Evolutionary conservation across 2,329 filamentous ascomycete species (phyloP).

Genomic region (Penicillium sp.): DNA sequence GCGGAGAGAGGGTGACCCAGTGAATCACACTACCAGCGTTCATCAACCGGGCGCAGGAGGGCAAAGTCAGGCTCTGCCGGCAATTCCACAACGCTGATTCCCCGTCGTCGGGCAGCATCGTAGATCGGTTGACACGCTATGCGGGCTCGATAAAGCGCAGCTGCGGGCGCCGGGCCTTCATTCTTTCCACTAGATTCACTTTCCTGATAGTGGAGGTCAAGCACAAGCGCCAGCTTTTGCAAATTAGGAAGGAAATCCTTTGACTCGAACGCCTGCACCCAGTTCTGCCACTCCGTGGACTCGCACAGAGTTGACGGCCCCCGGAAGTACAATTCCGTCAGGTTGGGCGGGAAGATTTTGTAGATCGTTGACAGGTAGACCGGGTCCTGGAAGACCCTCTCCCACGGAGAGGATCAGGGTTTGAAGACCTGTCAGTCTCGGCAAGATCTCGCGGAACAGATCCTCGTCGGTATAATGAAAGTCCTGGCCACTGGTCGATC

Average conservation of each 20-base stretch:
- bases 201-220: slow-evolving; percentile 22
- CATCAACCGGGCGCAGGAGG: neutral
- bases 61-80: slow-evolving; percentile 8
- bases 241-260: slow-evolving; percentile 23
- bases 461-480: slow-evolving; percentile 18
- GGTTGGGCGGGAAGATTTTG: slow-evolving; percentile 22
- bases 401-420: slow-evolving; percentile 26
- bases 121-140: slow-evolving; percentile 23
- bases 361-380: slow-evolving; percentile 19
- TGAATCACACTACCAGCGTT: neutral
- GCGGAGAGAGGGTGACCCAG: neutral
- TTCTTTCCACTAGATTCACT: neutral
- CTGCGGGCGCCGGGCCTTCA: slow-evolving; percentile 1
- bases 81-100: slow-evolving; percentile 20
- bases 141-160: slow-evolving; percentile 15
- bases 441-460: slow-evolving; percentile 15
- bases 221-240: slow-evolving; percentile 23
- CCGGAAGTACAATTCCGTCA: slow-evolving; percentile 27
- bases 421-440: slow-evolving; percentile 13
- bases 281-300: slow-evolving; percentile 23
- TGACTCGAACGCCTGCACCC: slow-evolving; percentile 25
- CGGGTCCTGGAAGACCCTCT: slow-evolving; percentile 21
- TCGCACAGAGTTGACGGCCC: slow-evolving; percentile 23
- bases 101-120: slow-evolving; percentile 16
- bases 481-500: slow-evolving; percentile 24